A percentile compares a stretch with the other conserved stretches of the same genome.
Conservation (phyloP, 2,329 filamentous ascomycete species). For the Rhynchosporium agropyri region DNA sequence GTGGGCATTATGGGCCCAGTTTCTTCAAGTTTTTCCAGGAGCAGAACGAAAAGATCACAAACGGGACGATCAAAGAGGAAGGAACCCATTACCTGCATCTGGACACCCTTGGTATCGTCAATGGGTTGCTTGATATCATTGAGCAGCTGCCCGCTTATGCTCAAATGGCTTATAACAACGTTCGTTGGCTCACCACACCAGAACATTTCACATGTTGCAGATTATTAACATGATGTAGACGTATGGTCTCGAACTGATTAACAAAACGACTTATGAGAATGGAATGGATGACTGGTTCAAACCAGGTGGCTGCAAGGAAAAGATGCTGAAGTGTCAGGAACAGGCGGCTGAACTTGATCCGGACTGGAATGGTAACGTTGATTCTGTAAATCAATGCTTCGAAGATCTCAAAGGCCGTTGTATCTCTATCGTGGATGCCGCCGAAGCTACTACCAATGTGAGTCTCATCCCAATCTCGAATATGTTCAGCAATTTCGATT, state of each 20-base stretch:
- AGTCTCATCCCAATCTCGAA: background rate
- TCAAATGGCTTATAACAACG: constrained; percentile 36
- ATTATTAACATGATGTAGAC: constrained; percentile 8
- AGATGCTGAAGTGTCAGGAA: constrained; percentile 51
- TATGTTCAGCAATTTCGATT: background rate
- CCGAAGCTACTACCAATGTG: background rate
- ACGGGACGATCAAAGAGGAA: constrained; percentile 50
- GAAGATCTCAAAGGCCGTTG: constrained; percentile 32
- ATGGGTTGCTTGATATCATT: constrained; percentile 66
- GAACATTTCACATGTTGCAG: constrained; percentile 43
- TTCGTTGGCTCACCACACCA: constrained; percentile 38
- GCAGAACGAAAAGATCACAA: constrained; percentile 59
- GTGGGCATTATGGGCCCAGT: constrained; percentile 66
- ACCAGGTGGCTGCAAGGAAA: constrained; percentile 53
- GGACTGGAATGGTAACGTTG: constrained; percentile 39
- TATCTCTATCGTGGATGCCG: background rate
- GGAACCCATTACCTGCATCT: constrained; percentile 59
- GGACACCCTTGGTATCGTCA: constrained; percentile 66
- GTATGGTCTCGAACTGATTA: constrained; percentile 18
- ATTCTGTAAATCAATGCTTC: constrained; percentile 3
- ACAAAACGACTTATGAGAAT: constrained; percentile 42
- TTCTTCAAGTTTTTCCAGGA: constrained; percentile 58
- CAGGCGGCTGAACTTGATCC: constrained; percentile 52
- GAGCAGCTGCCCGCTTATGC: constrained; percentile 44
- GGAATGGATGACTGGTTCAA: constrained; percentile 48